A percentile compares a stretch with the other conserved stretches of the same genome.
Conservation (phyloP, 345 rosid species). For the Populus tremula region DNA sequence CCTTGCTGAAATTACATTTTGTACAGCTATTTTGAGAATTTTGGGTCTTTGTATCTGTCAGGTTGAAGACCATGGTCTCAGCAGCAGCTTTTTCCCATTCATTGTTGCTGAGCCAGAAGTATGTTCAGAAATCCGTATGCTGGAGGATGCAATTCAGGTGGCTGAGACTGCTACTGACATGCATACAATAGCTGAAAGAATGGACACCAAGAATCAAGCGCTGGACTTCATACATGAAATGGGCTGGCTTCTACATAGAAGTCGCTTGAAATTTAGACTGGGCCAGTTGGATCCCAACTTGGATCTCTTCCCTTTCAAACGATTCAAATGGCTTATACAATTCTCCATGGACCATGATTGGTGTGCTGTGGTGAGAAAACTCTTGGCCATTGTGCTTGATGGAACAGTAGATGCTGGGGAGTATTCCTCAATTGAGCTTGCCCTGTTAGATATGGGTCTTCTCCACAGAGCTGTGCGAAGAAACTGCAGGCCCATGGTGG, state of each 20-base stretch:
- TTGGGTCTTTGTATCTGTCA: constrained; percentile 28
- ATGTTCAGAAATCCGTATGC: constrained; percentile 77
- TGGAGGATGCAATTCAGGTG: constrained; percentile 62
- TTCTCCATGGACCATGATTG: constrained; percentile 93
- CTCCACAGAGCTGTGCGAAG: constrained; percentile 93
- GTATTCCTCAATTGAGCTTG: constrained; percentile 45
- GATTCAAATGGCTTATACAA: constrained; percentile 83
- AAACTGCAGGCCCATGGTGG: constrained; percentile 72
- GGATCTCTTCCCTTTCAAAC: constrained; percentile 59
- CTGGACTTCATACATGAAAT: constrained; percentile 89
- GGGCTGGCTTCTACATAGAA: constrained; percentile 96
- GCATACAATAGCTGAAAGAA: constrained; percentile 12
- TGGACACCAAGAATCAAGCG: constrained; percentile 58
- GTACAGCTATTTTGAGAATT: constrained; percentile 6
- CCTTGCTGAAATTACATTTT: background rate
- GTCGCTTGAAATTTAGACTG: constrained; percentile 49
- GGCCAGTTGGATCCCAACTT: constrained; percentile 57
- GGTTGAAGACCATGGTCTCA: constrained; percentile 84
- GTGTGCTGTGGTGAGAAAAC: constrained; percentile 88
- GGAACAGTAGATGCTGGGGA: constrained; percentile 67
- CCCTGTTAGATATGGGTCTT: constrained; percentile 66
- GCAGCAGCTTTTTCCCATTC: constrained; percentile 89
- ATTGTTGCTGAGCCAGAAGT: constrained; percentile 80
- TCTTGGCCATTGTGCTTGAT: constrained; percentile 60
- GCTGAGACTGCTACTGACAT: constrained; percentile 38